Evolutionary conservation across 305 asterid species (phyloP), one percentile per base, ranked within the genome.

Genomic region (Striga hermonthica): DNA sequence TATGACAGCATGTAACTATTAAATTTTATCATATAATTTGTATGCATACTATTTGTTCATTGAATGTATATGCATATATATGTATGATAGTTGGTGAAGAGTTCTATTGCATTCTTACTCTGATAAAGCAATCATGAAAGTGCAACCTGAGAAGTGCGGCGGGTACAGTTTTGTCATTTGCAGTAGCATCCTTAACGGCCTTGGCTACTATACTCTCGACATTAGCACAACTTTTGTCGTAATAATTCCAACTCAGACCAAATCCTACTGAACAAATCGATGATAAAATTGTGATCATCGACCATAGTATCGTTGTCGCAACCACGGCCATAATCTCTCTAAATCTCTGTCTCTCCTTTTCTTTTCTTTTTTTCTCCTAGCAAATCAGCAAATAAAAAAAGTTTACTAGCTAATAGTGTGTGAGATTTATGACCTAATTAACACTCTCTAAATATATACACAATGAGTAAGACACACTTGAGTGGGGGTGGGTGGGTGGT

Each of bases 91-190:
- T 5, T 44, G 3, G n/a, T 10, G 49, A 8, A 7, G n/a, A 44
- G 8, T 44, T 8, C 8, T 8, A 44, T 44, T 1, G 3, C 49
- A 8, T 44, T 3, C 60, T 62, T 62, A 83, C 89, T 84, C 89
- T 81, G 64, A 83, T 8, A 59, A 83, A 81, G 38, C 89, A 83
- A 71, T 83, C 89, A 15, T 83, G 89, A 74, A 83, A 83, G 64
- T 83, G 89, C 86, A 83, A 70, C 70, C 89, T 70, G 65, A 83
- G 84, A 67, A 83, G 81, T 7, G 84, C 71, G 4, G 86, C 86
- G 12, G 89, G 86, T 59, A 81, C 89, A 3, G 64, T 79, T 10
- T 62, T 76, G 75, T 83, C 86, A 54, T 72, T 76, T 0, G 75
- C 64, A 2, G 76, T 66, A 5, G 83, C 89, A 1, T 79, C 77